phyloP scores from a whole-genome alignment of 441 rosid species.

The Dalechampia spathulata region DNA sequence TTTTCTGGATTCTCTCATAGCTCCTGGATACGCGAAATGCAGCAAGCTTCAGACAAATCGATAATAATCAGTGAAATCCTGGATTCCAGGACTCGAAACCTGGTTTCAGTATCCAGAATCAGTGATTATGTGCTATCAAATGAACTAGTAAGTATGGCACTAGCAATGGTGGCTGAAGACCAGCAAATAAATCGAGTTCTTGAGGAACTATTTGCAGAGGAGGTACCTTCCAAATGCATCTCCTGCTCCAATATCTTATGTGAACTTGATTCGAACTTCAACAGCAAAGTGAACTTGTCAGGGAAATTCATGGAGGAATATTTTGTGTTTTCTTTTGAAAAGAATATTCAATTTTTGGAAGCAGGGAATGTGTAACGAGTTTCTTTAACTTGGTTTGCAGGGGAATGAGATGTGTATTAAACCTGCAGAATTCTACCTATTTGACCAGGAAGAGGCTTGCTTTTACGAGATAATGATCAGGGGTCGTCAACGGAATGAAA shows the following conservation, averaged over 20 bases:
- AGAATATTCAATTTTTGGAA: not conserved
- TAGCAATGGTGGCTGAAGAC: constrained; percentile 93
- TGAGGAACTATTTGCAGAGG: constrained; percentile 77
- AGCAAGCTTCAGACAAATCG: constrained; percentile 83
- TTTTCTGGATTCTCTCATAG: constrained; percentile 63
- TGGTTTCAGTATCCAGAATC: constrained; percentile 87
- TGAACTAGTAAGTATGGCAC: constrained; percentile 88
- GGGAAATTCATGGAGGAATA: not conserved
- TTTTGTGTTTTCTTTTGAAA: not conserved
- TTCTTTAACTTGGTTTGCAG: constrained; percentile 23
- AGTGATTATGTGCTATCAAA: constrained; percentile 88
- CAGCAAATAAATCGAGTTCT: constrained; percentile 88
- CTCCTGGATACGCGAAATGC: constrained; percentile 94
- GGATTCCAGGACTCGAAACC: constrained; percentile 92
- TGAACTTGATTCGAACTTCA: too few relatives aligned
- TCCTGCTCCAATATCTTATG: not conserved
- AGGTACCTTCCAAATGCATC: constrained; percentile 30
- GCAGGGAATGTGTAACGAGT: not conserved
- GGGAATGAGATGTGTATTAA: constrained; percentile 81
- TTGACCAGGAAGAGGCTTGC: constrained; percentile 74
- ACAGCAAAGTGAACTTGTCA: not conserved
- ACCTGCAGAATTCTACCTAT: constrained; percentile 79
- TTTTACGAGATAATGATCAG: constrained; percentile 66
- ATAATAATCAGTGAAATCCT: constrained; percentile 85
- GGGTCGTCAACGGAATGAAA: constrained; percentile 68